Evolutionary conservation across 805 yeast species (phyloP).

Genomic region (Candida coleopterorum): DNA sequence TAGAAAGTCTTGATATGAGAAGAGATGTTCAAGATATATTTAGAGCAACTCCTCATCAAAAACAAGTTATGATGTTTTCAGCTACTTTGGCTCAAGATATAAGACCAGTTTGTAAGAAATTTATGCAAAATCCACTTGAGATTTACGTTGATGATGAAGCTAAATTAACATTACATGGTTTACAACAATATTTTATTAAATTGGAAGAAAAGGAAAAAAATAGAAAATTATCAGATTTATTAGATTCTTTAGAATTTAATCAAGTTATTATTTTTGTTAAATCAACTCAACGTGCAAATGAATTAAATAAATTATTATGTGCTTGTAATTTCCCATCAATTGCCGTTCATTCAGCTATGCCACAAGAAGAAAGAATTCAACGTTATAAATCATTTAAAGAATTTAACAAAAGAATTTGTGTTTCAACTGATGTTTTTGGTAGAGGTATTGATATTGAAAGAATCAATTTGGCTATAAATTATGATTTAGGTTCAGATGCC

Average conservation of each 20-base stretch:
- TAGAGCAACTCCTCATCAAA: conserved; percentile 96
- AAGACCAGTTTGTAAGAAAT: conserved; percentile 94
- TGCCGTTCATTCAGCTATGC: conserved; percentile 91
- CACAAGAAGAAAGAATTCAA: conserved; percentile 97
- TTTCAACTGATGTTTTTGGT: conserved; percentile 96
- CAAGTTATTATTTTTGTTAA: conserved; percentile 96
- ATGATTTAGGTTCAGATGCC: conserved; percentile 93
- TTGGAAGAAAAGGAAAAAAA: conserved; percentile 89
- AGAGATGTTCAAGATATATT: conserved; percentile 97
- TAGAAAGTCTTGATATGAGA: conserved; percentile 91
- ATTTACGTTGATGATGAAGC: conserved; percentile 97
- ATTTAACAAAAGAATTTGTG: conserved; percentile 98
- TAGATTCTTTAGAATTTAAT: conserved; percentile 93
- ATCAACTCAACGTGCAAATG: conserved; percentile 87
- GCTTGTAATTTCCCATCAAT: conserved; percentile 96
- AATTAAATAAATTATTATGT: conserved; percentile 80
- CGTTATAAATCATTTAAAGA: conserved; percentile 95
- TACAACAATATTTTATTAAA: conserved; percentile 93
- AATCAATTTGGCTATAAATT: conserved; percentile 95
- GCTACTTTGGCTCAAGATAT: conserved; percentile 94
- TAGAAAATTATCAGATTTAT: conserved; percentile 83
- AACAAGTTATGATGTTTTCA: conserved; percentile 99
- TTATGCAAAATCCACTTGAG: conserved; percentile 97
- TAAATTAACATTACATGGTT: conserved; percentile 94
- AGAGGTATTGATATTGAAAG: conserved; percentile 99